Evolutionary conservation across 2,329 filamentous ascomycete species (phyloP), one percentile per base, ranked within the genome.

Genomic region (Hymenoscyphus fraxineus): DNA sequence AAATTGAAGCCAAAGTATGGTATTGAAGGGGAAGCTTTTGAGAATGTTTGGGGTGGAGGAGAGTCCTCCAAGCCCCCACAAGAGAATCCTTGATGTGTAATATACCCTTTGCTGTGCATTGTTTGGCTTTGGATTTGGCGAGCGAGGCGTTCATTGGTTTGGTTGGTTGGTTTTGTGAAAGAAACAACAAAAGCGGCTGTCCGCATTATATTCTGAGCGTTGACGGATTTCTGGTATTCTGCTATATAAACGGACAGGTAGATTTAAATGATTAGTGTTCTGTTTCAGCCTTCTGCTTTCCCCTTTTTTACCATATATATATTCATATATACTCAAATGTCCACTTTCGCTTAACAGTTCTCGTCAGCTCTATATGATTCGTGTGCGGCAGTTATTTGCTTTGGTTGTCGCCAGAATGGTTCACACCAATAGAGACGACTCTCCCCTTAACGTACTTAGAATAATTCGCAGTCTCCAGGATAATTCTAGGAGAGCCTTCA

Each of bases 1-100:
- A 22, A 71, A n/a, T 60, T 74, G 9, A 73, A 73, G 38, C 73
- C 74, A 9, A 76, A 76, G 55, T 77, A 77, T 62, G 74, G 74
- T 22, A 61, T 74, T 9, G 73, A 72, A 51, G 74, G 72, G 16
- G 75, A 74, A 63, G 73, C 66, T 13, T 74, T 76, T 60, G 75
- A 76, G 62, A 27, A 77, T 64, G 73, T 77, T 27, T 77, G 75
- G 75, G 67, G 63, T 41, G 64, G 67, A 41, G 69, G 67, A n/a
- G 71, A 69, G 39, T 67, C 72, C 15, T 71, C 70, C 35, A 62
- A 66, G 31, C 19, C 67, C 22, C 66, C 74, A 22, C 66, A 59
- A 44, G 73, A 76, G 63, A 76, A 76, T 63, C 73, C 74, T 47
- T 75, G 64, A 74, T 65, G 40, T 65, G 57, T 35, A 68, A 69